Evolutionary conservation across 2,329 filamentous ascomycete genomes (phyloP).

Genomic region (Teratosphaeria destructans): DNA sequence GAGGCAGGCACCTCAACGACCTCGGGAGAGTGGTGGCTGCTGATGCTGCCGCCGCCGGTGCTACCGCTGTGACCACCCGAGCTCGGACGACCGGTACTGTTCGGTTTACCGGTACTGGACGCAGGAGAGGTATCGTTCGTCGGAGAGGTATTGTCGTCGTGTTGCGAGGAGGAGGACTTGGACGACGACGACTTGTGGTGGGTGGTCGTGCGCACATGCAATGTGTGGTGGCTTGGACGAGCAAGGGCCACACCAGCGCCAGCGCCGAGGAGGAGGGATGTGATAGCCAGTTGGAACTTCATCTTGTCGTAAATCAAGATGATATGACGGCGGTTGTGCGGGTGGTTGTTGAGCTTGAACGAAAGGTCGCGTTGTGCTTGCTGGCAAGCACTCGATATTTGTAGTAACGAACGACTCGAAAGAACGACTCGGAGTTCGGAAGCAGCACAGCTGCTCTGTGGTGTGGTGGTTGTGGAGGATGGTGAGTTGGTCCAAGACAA

Average conservation of each 20-base stretch:
- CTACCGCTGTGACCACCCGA: neutral
- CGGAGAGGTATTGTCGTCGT: too few species aligned
- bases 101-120: too few species aligned
- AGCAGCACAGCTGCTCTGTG: slow-evolving; percentile 1
- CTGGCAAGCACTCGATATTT: neutral
- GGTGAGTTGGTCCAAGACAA: neutral
- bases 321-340: neutral
- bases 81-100: neutral
- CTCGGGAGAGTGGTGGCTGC: neutral
- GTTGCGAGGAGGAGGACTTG: too few species aligned
- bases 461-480: neutral
- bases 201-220: neutral
- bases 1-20: slow-evolving; percentile 5
- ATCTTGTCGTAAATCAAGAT: neutral
- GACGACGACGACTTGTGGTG: neutral
- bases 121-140: neutral
- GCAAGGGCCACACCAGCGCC: slow-evolving; percentile 2
- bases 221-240: neutral
- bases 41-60: neutral
- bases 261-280: slow-evolving; percentile 2
- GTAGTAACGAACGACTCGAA: neutral
- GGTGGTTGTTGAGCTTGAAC: neutral
- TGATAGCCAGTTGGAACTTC: neutral
- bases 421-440: neutral
- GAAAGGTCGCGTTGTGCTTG: neutral